Evolutionary conservation across 129 eudicot genomes (phyloP).

Genomic region (Logfia minima): DNA sequence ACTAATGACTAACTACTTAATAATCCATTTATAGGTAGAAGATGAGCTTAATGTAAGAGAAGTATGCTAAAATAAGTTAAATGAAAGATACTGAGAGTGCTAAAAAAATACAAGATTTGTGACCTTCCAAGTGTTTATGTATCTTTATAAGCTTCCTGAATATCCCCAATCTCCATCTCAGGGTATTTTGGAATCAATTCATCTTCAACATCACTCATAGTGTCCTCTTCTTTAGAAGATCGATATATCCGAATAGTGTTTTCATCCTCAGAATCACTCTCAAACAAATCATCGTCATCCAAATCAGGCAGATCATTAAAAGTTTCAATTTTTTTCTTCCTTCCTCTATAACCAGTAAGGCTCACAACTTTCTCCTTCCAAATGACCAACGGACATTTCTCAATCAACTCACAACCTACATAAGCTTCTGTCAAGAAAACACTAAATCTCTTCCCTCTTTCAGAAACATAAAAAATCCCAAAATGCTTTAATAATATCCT

Average conservation of each 20-base stretch:
- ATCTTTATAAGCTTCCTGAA: conserved; percentile 37
- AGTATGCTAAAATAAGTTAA: not conserved
- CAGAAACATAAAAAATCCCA: conserved; percentile 95
- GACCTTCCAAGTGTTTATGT: conserved; percentile 8
- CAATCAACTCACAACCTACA: conserved; percentile 76
- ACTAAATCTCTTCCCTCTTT: conserved; percentile 85
- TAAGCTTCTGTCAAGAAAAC: conserved; percentile 89
- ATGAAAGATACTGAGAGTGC: not conserved
- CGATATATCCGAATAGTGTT: conserved; percentile 22
- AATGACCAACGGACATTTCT: conserved; percentile 72
- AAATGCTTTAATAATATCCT: conserved; percentile 81
- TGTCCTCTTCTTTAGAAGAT: conserved; percentile 31
- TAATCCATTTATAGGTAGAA: not conserved
- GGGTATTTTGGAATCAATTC: conserved; percentile 28
- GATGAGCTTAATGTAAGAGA: not conserved
- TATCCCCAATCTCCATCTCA: conserved; percentile 52
- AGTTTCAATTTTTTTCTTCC: conserved; percentile 62
- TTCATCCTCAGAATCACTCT: conserved; percentile 70
- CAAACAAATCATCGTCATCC: conserved; percentile 51
- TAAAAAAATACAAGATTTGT: conserved; percentile 17
- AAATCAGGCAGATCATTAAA: conserved; percentile 49
- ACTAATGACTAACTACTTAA: not conserved
- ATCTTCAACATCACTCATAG: conserved; percentile 36
- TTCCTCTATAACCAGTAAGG: conserved; percentile 62
- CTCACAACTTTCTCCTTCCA: conserved; percentile 82